Evolutionary conservation across 306 rosid genomes (phyloP), one percentile per base, ranked within the genome.

Genomic region (Fagus crenata): DNA sequence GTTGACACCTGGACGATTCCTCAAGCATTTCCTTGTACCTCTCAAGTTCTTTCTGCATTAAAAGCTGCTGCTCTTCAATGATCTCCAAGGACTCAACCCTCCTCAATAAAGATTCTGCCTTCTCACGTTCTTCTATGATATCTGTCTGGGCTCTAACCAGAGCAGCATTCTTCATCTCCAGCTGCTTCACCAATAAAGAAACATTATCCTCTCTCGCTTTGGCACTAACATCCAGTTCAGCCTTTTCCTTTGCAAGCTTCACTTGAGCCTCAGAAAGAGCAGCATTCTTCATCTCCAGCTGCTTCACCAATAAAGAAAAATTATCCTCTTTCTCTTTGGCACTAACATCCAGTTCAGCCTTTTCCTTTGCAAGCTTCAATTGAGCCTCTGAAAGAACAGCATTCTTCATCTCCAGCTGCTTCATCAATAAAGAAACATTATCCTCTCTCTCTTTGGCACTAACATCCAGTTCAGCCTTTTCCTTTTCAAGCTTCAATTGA

Each of bases 331-430:
- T 89, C 46, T 84, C 87, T 76, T 80, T 89, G 43, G 77, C 73
- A 53, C 36, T 58, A 53, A 63, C 73, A 43, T 81, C 83, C 84
- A 80, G 81, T 83, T 86, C 86, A 2, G 68, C 81, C 75, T 71
- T 80, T 53, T 72, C 74, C 33, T 72, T 85, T 4, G 78, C 81
- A 42, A 89, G 79, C 88, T 79, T 83, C 79, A 86, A 68, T 54
- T 85, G 91, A 72, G 89, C 90, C 78, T 89, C 61, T 4, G 61
- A 55, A 55, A 55, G 61, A 6, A 32, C 32, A 55, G 33, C 61
- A 55, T 87, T 83, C 81, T 87, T 88, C 79, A 81, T 80, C 77
- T 90, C 93, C 88, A 92, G 64, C 77, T 92, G 85, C 79, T 84
- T 82, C 83, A 81, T 80, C 88, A 88, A 77, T 73, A 74, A 43